A percentile compares a stretch with the other conserved stretches of the same genome.
These are phyloP conservation scores for Pyrenophora graminea DNA, from an alignment of 2,329 filamentous ascomycete genomes.

Conservation along the genomic window DNA sequence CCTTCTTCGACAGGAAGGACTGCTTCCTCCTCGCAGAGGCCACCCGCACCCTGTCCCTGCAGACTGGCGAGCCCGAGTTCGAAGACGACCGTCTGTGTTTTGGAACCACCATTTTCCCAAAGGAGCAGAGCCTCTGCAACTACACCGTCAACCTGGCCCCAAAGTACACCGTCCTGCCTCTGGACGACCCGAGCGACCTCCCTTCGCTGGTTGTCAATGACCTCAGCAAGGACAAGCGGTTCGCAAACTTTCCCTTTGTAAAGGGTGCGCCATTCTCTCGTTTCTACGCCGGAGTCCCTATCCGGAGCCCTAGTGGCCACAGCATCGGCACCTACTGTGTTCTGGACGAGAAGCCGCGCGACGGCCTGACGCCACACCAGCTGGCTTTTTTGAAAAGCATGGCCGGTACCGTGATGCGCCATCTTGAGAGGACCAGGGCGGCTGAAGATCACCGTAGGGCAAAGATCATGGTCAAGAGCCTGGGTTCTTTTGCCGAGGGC, in stretches of 20 bases:
- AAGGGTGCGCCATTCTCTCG: conserved; percentile 35
- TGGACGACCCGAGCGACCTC: conserved; percentile 24
- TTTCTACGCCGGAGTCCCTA: conserved; percentile 65
- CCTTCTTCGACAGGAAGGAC: conserved; percentile 46
- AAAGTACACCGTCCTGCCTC: conserved; percentile 13
- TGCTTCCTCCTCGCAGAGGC: conserved; percentile 46
- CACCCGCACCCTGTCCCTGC: conserved; percentile 35
- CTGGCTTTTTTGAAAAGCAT: conserved; percentile 62
- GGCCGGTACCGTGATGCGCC: conserved; percentile 60
- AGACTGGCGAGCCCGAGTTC: conserved; percentile 33
- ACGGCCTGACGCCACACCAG: conserved; percentile 55
- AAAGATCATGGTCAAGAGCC: conserved; percentile 57
- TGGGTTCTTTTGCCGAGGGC: conserved; percentile 45
- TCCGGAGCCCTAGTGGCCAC: conserved; percentile 61
- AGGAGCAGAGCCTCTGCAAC: conserved; percentile 40
- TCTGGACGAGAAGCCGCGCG: conserved; percentile 60
- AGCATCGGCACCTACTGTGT: conserved; percentile 66
- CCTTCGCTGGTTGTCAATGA: conserved; percentile 42
- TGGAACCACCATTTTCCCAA: conserved; percentile 41
- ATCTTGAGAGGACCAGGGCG: conserved; percentile 61
- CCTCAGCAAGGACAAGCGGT: conserved; percentile 43
- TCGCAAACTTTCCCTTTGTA: conserved; percentile 44
- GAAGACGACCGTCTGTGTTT: conserved; percentile 38
- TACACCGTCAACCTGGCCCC: conserved; percentile 40
- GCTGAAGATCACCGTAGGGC: conserved; percentile 58